A percentile compares a stretch with the other conserved stretches of the same genome.
Evolutionary conservation across 352 stramenopile species (phyloP).

Genomic region (Elongisporangium prolatum): DNA sequence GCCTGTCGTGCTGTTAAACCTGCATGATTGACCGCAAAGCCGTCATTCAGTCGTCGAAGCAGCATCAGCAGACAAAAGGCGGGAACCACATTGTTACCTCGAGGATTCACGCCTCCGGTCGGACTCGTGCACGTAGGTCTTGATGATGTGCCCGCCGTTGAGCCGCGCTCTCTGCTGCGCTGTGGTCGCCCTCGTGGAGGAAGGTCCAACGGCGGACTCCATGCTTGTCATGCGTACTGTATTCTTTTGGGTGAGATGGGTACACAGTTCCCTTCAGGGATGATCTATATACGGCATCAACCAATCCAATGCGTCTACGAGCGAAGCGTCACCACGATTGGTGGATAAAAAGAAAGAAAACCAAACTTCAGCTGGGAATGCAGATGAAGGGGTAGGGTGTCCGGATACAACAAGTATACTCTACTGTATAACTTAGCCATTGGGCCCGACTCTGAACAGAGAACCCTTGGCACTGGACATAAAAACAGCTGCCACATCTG

Average conservation of each 20-base stretch:
- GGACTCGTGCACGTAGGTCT: slow-evolving; percentile 40
- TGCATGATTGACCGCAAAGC: background rate
- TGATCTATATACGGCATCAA: background rate
- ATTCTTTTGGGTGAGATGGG: background rate
- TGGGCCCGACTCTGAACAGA: background rate
- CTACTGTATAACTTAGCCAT: background rate
- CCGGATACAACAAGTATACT: background rate
- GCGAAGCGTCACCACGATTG: background rate
- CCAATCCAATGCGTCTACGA: background rate
- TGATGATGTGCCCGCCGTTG: slow-evolving; percentile 35
- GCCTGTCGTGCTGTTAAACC: slow-evolving; percentile 16
- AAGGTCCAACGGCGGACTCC: background rate
- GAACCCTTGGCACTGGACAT: background rate
- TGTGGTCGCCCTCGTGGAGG: background rate
- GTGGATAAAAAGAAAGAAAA: background rate
- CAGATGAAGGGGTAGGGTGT: background rate
- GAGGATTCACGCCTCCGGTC: slow-evolving; percentile 30
- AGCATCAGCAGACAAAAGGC: background rate
- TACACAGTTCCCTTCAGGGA: background rate
- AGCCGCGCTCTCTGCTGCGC: slow-evolving; percentile 11
- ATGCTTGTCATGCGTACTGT: background rate
- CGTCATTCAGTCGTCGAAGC: slow-evolving; percentile 12
- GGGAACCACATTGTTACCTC: slow-evolving; percentile 17
- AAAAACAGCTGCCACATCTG: background rate
- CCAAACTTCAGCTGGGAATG: background rate